Evolutionary conservation across 352 stramenopile species (phyloP).

Genomic region (Globisporangium carolinianum): DNA sequence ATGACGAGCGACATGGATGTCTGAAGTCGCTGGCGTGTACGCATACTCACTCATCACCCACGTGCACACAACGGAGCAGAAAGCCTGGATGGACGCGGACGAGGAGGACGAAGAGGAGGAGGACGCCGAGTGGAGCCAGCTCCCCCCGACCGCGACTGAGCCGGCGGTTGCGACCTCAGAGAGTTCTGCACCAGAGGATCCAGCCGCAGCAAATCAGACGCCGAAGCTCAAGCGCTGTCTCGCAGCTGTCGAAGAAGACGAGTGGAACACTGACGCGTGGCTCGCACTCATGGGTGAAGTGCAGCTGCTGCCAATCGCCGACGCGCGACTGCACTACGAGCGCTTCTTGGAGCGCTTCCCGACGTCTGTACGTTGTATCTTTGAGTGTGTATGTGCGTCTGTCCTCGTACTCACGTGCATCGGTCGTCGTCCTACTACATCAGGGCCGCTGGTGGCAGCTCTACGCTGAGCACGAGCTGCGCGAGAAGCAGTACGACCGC

Average conservation of each 20-base stretch:
- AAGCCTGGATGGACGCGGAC: conserved; percentile 68
- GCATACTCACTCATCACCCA: background rate
- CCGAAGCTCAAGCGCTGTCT: conserved; percentile 62
- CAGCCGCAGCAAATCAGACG: conserved; percentile 16
- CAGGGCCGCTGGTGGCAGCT: conserved; percentile 82
- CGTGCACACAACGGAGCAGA: conserved; percentile 18
- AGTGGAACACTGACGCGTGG: conserved; percentile 76
- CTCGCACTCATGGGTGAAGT: conserved; percentile 73
- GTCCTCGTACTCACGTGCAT: background rate
- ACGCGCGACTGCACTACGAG: conserved; percentile 75
- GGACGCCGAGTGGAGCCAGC: conserved; percentile 63
- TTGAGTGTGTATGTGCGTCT: background rate
- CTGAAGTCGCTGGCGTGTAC: background rate
- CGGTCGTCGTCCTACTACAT: too few species aligned
- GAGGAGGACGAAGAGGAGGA: conserved; percentile 80
- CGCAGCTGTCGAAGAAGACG: conserved; percentile 41
- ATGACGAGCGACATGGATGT: background rate
- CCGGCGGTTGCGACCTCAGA: background rate
- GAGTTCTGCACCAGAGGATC: too few species aligned
- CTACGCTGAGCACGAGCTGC: conserved; percentile 80
- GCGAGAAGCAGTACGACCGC: conserved; percentile 80
- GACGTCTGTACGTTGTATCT: conserved; percentile 32
- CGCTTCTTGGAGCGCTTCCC: conserved; percentile 62
- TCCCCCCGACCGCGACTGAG: conserved; percentile 12
- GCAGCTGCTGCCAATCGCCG: conserved; percentile 51